Evolutionary conservation across 805 yeast species (phyloP), one percentile per base, ranked within the genome.

Genomic region (Yarrowia keelungensis): DNA sequence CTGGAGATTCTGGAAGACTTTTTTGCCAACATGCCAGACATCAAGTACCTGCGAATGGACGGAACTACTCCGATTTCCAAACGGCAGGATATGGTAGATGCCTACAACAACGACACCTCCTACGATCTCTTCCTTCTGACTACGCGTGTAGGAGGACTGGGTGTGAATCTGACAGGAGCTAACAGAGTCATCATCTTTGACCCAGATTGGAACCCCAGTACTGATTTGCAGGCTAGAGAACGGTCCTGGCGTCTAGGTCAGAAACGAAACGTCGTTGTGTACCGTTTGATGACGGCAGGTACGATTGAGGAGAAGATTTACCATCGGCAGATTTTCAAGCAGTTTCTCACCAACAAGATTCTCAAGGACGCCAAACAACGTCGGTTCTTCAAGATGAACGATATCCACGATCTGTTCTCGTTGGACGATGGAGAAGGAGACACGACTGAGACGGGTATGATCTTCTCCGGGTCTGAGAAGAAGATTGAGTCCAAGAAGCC

Each of bases 201-300:
- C 75, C 99, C 99, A 0, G 98, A 95, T 78, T 94, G 99, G 99
- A 94, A 94, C 75, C 99, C 99, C 0, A 92, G 97, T 0, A 95
- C 98, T 0, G 99, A 94, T 80, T 84, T 93, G 70, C 99, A 94
- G 78, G 99, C 99, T 0, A 82, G 98, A 70, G 99, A 94, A 76
- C 80, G 99, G 61, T 98, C 98, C 0, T 95, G 98, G 98, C 82
- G 99, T 72, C 82, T 94, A 71, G 99, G 99, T 0, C 99, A 94
- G 77, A 93, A 90, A 76, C 87, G 88, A 69, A 97, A 93, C 73
- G 98, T 94, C 9, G 86, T 92, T 8, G 93, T 94, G 43, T 95
- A 94, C 74, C 80, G 99, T 69, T 81, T 95, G 51, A 92, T 95
- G 91, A 90, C 92, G 53, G 92, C 97, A 1, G 98, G 98, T 0